phyloP scores from a whole-genome alignment of 1,284 basidiomycete species.

The Thelephora terrestris region DNA sequence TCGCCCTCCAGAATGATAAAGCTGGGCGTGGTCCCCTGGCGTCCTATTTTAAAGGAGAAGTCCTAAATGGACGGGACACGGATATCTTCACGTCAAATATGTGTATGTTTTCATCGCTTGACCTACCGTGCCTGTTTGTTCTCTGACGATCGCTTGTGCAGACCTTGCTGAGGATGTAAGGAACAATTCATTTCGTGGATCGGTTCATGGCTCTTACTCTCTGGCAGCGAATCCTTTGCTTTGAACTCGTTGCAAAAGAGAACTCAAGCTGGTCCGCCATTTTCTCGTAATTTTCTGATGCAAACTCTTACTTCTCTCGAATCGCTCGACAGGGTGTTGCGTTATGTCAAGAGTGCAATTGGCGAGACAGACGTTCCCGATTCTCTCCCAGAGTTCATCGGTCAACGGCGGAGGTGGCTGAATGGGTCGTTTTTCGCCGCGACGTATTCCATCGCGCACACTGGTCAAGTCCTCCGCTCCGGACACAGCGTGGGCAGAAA shows the following conservation, averaged over 20 bases:
- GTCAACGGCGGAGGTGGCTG: slow-evolving; percentile 84
- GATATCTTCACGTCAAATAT: slow-evolving; percentile 94
- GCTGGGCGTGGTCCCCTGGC: slow-evolving; percentile 82
- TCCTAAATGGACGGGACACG: slow-evolving; percentile 81
- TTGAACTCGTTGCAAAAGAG: slow-evolving; percentile 90
- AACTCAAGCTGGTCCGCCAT: slow-evolving; percentile 66
- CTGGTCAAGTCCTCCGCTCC: slow-evolving; percentile 75
- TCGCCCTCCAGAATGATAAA: slow-evolving; percentile 84
- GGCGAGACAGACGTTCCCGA: slow-evolving; percentile 98
- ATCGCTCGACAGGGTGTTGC: slow-evolving; percentile 59
- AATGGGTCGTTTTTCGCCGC: slow-evolving; percentile 96
- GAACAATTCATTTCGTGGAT: not conserved
- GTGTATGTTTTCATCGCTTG: slow-evolving; percentile 41
- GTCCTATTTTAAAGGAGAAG: slow-evolving; percentile 96
- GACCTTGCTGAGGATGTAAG: slow-evolving; percentile 80
- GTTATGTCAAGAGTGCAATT: slow-evolving; percentile 92
- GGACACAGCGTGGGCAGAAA: slow-evolving; percentile 81
- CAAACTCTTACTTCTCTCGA: slow-evolving; percentile 1
- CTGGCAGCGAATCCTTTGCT: slow-evolving; percentile 85
- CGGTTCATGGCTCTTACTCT: slow-evolving; percentile 4
- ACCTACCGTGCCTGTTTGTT: slow-evolving; percentile 4
- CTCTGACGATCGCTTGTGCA: slow-evolving; percentile 17
- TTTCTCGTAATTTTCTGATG: not conserved
- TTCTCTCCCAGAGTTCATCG: slow-evolving; percentile 89
- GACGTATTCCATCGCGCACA: slow-evolving; percentile 75